Conservation (phyloP, 1,139 yeast genomes). For the Geotrichum restrictum region DNA sequence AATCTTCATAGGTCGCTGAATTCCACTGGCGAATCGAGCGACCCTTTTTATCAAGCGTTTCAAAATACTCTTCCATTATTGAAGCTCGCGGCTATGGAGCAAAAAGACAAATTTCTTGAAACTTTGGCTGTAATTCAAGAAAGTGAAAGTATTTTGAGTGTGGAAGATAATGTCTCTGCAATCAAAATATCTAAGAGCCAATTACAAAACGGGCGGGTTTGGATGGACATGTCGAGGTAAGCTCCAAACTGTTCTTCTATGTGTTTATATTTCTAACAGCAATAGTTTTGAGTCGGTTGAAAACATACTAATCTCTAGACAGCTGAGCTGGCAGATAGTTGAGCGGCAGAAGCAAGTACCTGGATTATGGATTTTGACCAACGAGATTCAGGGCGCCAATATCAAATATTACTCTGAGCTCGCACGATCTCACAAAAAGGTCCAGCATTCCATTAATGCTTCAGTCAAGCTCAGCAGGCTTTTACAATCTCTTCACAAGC, state of each 20-base stretch:
- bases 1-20: conserved; percentile 25
- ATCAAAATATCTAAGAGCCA: neutral
- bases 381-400: conserved; percentile 13
- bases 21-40: neutral
- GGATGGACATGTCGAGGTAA: conserved; percentile 18
- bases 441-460: conserved; percentile 16
- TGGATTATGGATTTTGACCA: conserved; percentile 1
- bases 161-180: conserved; percentile 4
- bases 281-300: conserved; percentile 23
- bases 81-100: neutral
- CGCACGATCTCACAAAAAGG: conserved; percentile 13
- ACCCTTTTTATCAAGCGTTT: conserved; percentile 11
- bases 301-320: conserved; percentile 27
- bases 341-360: conserved; percentile 10
- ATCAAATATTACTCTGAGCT: conserved; percentile 11
- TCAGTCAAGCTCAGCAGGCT: conserved; percentile 9
- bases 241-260: neutral
- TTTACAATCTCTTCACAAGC: neutral
- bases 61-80: conserved; percentile 6
- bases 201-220: neutral
- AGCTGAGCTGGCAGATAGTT: conserved; percentile 25
- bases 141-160: conserved; percentile 14
- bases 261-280: neutral
- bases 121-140: conserved; percentile 19
- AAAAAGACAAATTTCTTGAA: neutral